Conservation (phyloP, 345 rosid genomes). For the Psidium friedrichsthalianum region DNA sequence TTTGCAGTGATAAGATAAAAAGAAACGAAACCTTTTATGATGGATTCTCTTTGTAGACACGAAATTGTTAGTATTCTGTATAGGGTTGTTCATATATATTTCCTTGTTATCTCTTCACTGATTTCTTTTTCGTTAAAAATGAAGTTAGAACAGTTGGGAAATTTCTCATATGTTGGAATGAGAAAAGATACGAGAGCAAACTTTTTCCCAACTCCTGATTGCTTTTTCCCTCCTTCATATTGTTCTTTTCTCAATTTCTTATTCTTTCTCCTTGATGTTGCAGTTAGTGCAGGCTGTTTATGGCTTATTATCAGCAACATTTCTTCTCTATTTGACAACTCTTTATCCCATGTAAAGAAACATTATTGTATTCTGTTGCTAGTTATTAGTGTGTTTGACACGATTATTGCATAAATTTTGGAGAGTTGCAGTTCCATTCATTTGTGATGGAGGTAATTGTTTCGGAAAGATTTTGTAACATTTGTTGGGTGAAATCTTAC, state of each 20-base stretch:
- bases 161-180: neutral
- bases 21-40: neutral
- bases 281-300: neutral
- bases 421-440: neutral
- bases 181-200: neutral
- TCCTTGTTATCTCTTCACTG: neutral
- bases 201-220: neutral
- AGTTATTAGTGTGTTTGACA: neutral
- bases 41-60: neutral
- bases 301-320: neutral
- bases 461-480: neutral
- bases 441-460: neutral
- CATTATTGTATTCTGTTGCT: neutral
- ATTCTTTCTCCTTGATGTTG: neutral
- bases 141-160: neutral
- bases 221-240: neutral
- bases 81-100: neutral
- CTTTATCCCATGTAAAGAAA: neutral
- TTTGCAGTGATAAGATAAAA: neutral
- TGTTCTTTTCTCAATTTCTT: neutral
- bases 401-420: neutral
- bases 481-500: neutral
- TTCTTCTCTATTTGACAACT: neutral
- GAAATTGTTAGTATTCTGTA: neutral
- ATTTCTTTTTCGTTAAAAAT: neutral